phyloP scores from a whole-genome alignment of 108 stramenopile genomes.

The Pseudonitzschia delicatissima region DNA sequence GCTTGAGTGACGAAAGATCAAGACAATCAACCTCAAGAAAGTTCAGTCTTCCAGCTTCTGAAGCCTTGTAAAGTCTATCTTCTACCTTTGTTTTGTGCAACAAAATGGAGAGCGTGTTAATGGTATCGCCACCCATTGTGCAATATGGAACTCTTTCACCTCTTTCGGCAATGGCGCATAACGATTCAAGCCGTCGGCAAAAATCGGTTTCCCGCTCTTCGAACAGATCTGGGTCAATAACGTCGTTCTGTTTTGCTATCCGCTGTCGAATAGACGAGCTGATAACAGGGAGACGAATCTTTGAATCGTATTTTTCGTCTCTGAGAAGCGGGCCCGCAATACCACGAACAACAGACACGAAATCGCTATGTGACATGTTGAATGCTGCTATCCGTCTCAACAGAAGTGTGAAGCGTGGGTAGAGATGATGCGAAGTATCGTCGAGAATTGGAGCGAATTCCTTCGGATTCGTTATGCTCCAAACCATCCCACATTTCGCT shows the following conservation, averaged over 20 bases:
- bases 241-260: constrained; percentile 25
- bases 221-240: constrained; percentile 44
- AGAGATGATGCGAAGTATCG: constrained; percentile 63
- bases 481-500: constrained; percentile 73
- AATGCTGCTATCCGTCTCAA: constrained; percentile 74
- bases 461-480: constrained; percentile 65
- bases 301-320: constrained; percentile 44
- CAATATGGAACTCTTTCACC: constrained; percentile 69
- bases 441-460: constrained; percentile 78
- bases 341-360: constrained; percentile 71
- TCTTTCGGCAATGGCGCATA: constrained; percentile 71
- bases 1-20: constrained; percentile 55
- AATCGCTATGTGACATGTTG: constrained; percentile 84
- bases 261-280: constrained; percentile 51
- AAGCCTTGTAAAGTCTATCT: constrained; percentile 72
- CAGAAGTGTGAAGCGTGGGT: constrained; percentile 66
- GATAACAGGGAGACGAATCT: constrained; percentile 73
- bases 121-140: constrained; percentile 71
- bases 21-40: constrained; percentile 76
- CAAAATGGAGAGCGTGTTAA: constrained; percentile 73
- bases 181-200: constrained; percentile 63
- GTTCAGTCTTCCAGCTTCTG: constrained; percentile 69
- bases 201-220: constrained; percentile 61
- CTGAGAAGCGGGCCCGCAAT: constrained; percentile 71
- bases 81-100: constrained; percentile 74